Evolutionary conservation across 352 stramenopile species (phyloP), one percentile per base, ranked within the genome.

Genomic region (Pythium grandisporangium): DNA sequence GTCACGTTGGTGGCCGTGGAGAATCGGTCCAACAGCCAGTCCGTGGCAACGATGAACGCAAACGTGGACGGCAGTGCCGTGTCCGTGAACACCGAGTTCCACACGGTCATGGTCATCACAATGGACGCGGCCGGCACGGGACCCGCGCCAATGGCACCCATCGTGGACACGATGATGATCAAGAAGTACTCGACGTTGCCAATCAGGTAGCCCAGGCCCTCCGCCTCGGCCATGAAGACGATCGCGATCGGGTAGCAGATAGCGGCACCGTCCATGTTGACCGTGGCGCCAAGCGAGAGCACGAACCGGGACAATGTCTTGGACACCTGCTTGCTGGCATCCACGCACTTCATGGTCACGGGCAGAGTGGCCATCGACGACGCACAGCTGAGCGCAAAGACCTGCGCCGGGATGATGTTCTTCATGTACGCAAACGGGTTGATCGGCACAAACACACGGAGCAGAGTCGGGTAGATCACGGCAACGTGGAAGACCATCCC

Each of bases 11-110:
- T 55, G 16, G 66, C 53, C 0, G 72, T 81, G 26, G 66, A 48
- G 27, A 80, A 62, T 12, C 68, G 64, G 38, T 84, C 68, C 23
- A 84, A 27, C 43, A 81, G 53, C 68, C 67, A 81, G 45, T 84
- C 70, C 17, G 56, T 79, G 17, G 61, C 70, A 19, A 81, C 54
- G 35, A 84, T 56, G 37, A 73, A 75, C 4, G 53, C 53, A 34
- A 80, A 84, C 4, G 66, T 59, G 14, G 61, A 56, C 25, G 70
- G 69, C 14, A 80, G 44, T 5, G 54, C 30, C 4, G 59, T 45
- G 11, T 37, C 53, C 2, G 56, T 48, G 29, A 70, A 61, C n/a
- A 73, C 56, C 6, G 48, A 64, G 12, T 33, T 50, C 59, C 55
- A 73, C 36, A 70, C 60, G 29, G 63, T 68, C 7, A 67, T 62